phyloP scores from a whole-genome alignment of 2,329 filamentous ascomycete species.

The Cercospora brassicicola region DNA sequence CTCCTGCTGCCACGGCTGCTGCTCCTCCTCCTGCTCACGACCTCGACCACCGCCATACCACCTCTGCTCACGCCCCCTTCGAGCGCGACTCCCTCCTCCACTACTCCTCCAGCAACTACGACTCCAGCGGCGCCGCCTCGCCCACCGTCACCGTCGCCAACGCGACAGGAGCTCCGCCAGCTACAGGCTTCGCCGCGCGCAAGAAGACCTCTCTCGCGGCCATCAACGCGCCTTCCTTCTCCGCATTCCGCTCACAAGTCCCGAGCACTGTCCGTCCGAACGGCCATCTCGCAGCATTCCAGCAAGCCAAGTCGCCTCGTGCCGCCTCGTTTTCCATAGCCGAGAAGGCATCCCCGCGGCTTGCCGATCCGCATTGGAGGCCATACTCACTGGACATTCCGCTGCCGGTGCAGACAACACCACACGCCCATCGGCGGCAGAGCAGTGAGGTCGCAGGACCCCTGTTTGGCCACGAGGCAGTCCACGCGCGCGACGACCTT shows the following conservation, averaged over 20 bases:
- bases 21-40: background rate
- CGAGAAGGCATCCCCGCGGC: slow-evolving; percentile 45
- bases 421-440: background rate
- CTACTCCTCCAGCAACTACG: slow-evolving; percentile 16
- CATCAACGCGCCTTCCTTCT: slow-evolving; percentile 44
- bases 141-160: slow-evolving; percentile 37
- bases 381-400: slow-evolving; percentile 39
- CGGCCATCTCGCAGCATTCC: slow-evolving; percentile 45
- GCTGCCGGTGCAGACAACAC: slow-evolving; percentile 21
- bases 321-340: slow-evolving; percentile 46
- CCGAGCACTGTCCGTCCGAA: slow-evolving; percentile 19
- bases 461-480: background rate
- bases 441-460: slow-evolving; percentile 7
- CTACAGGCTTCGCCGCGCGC: background rate
- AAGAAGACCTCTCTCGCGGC: slow-evolving; percentile 18
- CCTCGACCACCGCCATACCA: background rate
- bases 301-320: slow-evolving; percentile 48
- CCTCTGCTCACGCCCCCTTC: background rate
- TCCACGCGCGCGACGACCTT: slow-evolving; percentile 6
- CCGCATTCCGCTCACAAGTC: slow-evolving; percentile 46
- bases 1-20: background rate
- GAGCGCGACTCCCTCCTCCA: background rate
- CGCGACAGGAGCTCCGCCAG: slow-evolving; percentile 1
- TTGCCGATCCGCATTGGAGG: slow-evolving; percentile 32
- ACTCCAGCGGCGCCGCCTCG: slow-evolving; percentile 14